Conservation (phyloP, 2,329 filamentous ascomycete species). For the Clathrospora elynae region DNA sequence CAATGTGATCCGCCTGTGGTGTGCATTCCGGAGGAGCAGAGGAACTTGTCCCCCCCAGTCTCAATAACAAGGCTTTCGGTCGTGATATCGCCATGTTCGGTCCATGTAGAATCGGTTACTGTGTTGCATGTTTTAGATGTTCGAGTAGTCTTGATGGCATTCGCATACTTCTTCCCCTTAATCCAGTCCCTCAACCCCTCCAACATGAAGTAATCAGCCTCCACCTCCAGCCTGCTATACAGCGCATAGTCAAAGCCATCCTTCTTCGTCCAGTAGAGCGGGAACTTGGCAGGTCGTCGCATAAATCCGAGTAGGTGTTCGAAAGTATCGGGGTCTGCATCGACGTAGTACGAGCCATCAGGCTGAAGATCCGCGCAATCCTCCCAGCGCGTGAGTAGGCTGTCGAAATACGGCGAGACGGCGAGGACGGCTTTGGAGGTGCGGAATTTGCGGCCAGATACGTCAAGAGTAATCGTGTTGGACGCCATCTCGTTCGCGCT, state of each 20-base stretch:
- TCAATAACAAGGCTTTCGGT: no score
- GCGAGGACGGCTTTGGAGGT: constrained; percentile 1
- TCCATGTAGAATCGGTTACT: no score
- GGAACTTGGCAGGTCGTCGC: constrained; percentile 5
- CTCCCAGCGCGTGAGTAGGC: constrained; percentile 4
- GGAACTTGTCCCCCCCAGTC: no score
- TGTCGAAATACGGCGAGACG: constrained; percentile 1
- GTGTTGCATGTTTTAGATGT: no score
- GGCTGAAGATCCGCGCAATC: neutral
- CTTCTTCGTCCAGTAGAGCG: constrained; percentile 40
- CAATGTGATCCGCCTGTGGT: no score
- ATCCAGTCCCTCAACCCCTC: constrained; percentile 38
- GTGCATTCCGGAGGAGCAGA: no score
- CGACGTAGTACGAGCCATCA: constrained; percentile 45
- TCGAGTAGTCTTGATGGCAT: neutral
- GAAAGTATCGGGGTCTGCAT: constrained; percentile 44
- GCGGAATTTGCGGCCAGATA: neutral
- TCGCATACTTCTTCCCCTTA: constrained; percentile 12
- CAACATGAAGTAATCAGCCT: constrained; percentile 42
- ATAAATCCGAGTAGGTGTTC: constrained; percentile 13
- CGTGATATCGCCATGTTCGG: no score
- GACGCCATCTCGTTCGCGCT: constrained; percentile 1
- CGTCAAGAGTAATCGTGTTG: neutral
- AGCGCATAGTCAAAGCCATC: constrained; percentile 39
- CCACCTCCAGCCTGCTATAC: constrained; percentile 36